Evolutionary conservation across 202 grass and related monocot species (phyloP).

Genomic region (Dendrocalamus latiflorus): DNA sequence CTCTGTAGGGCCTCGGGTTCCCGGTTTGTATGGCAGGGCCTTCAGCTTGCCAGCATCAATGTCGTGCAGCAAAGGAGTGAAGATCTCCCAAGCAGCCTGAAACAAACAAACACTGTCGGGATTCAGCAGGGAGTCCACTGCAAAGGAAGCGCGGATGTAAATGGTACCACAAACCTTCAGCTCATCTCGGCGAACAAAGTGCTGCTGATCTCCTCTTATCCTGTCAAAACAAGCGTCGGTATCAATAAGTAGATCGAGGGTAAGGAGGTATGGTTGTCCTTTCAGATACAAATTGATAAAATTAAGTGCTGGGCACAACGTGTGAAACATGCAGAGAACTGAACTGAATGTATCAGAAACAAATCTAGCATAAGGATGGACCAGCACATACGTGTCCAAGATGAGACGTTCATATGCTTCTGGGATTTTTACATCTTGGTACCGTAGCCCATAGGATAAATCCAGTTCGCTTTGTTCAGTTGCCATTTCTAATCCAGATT

Average conservation of each 20-base stretch:
- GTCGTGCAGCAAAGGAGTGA: slow-evolving; percentile 86
- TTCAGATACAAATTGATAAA: not conserved
- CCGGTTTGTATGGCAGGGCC: slow-evolving; percentile 51
- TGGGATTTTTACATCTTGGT: slow-evolving; percentile 75
- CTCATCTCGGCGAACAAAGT: slow-evolving; percentile 90
- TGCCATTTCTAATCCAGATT: slow-evolving; percentile 93
- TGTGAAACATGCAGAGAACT: not conserved
- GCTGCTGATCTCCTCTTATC: slow-evolving; percentile 94
- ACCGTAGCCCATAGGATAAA: slow-evolving; percentile 86
- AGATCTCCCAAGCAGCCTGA: slow-evolving; percentile 98
- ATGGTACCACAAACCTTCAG: slow-evolving; percentile 50
- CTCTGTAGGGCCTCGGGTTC: slow-evolving; percentile 62
- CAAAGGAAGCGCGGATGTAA: not conserved
- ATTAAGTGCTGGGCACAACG: not conserved
- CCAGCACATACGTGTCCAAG: slow-evolving; percentile 69
- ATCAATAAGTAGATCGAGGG: not conserved
- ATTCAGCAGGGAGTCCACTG: not conserved
- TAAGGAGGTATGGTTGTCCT: not conserved
- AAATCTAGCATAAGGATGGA: slow-evolving; percentile 15
- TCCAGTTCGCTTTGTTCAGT: slow-evolving; percentile 97
- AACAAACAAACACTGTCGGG: not conserved
- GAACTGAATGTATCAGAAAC: not conserved
- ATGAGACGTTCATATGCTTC: slow-evolving; percentile 95
- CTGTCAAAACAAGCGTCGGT: slow-evolving; percentile 42
- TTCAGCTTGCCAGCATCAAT: slow-evolving; percentile 70